Conservation (phyloP, 2,329 filamentous ascomycete species). For the Pyrenophora teres region DNA sequence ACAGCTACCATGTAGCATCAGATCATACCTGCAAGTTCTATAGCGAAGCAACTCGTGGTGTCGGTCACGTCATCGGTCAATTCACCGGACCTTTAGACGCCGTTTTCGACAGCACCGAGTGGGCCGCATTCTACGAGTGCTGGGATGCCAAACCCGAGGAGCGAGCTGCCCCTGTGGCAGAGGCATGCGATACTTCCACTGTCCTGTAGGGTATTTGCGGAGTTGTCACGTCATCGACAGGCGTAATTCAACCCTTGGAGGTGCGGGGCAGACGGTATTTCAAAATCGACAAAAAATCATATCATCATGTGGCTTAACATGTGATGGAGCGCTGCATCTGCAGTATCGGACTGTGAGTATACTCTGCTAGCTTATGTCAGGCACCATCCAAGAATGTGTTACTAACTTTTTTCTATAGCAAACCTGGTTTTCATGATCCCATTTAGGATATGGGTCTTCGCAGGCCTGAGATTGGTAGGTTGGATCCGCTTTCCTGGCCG, state of each 20-base stretch:
- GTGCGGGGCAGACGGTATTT: background rate
- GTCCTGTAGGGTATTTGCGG: background rate
- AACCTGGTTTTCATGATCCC: too few relatives aligned
- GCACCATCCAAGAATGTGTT: too few relatives aligned
- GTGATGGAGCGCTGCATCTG: background rate
- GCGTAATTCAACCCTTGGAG: too few relatives aligned
- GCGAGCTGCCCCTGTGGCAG: background rate
- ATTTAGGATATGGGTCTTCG: too few relatives aligned
- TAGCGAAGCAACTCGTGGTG: slow-evolving; percentile 1
- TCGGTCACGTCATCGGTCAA: slow-evolving; percentile 11
- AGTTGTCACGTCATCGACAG: background rate
- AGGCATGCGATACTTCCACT: too few relatives aligned
- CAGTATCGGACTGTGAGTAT: background rate
- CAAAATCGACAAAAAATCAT: background rate
- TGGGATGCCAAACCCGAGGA: background rate
- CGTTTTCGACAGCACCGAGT: slow-evolving; percentile 2
- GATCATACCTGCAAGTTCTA: slow-evolving; percentile 13
- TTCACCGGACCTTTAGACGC: slow-evolving; percentile 5
- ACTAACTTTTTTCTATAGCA: too few relatives aligned
- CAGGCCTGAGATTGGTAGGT: too few relatives aligned
- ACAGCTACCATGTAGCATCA: slow-evolving; percentile 4
- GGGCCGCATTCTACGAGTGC: slow-evolving; percentile 16
- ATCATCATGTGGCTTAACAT: background rate
- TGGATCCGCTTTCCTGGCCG: too few relatives aligned
- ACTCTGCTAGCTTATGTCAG: background rate